A percentile compares a stretch with the other conserved stretches of the same genome.
These are phyloP conservation scores for Arabidopsis lyrata DNA, from an alignment of 441 rosid genomes.

Conservation along the genomic window DNA sequence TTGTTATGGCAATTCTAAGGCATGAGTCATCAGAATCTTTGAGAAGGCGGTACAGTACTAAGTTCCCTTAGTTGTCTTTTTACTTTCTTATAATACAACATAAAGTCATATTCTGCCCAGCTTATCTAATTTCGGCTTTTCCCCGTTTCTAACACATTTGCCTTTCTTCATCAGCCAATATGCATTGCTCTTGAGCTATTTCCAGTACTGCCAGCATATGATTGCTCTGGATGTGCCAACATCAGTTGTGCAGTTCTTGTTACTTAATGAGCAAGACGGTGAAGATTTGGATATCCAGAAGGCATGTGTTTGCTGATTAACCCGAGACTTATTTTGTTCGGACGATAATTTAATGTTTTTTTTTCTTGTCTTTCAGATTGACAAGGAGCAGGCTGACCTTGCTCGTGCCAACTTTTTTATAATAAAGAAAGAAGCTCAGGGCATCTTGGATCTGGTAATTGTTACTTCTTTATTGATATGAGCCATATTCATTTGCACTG, in stretches of 20 bases:
- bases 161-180: constrained; percentile 71
- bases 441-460: constrained; percentile 89
- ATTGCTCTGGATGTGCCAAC: constrained; percentile 89
- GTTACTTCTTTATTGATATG: constrained; percentile 16
- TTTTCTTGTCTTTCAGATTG: constrained; percentile 61
- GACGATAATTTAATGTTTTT: constrained; percentile 15
- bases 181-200: constrained; percentile 92
- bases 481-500: constrained; percentile 23
- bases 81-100: constrained; percentile 20
- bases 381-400: constrained; percentile 92
- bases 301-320: constrained; percentile 49
- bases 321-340: constrained; percentile 11
- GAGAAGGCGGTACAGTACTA: constrained; percentile 86
- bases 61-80: constrained; percentile 24
- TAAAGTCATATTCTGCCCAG: constrained; percentile 4
- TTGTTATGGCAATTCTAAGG: constrained; percentile 86
- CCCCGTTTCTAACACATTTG: constrained; percentile 20
- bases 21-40: constrained; percentile 95
- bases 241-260: constrained; percentile 74
- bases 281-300: constrained; percentile 89
- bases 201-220: constrained; percentile 95
- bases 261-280: constrained; percentile 84
- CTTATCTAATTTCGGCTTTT: constrained; percentile 9
- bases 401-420: constrained; percentile 85
- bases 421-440: constrained; percentile 88